Evolutionary conservation across 2,329 filamentous ascomycete species (phyloP).

Genomic region (Amphichorda felina): DNA sequence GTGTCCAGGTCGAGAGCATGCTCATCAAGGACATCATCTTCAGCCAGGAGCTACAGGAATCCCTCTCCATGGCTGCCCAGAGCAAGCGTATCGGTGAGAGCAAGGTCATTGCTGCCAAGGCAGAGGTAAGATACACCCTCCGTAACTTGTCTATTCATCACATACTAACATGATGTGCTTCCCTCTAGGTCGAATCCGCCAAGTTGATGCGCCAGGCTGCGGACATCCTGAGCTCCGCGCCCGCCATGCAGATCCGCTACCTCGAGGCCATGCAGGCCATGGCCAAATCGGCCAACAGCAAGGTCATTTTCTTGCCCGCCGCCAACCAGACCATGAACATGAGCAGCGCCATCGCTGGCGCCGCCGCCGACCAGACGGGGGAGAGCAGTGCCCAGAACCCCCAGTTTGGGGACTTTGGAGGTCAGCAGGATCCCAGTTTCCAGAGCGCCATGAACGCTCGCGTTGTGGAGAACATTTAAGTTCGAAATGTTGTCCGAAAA

Average conservation of each 20-base stretch:
- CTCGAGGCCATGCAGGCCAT: slow-evolving; percentile 98
- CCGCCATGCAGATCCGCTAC: slow-evolving; percentile 97
- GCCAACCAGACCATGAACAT: slow-evolving; percentile 40
- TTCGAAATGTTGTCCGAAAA: not conserved
- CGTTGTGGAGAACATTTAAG: slow-evolving; percentile 76
- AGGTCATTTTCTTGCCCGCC: slow-evolving; percentile 73
- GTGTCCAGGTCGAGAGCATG: slow-evolving; percentile 95
- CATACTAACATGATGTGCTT: no score
- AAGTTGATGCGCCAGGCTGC: slow-evolving; percentile 90
- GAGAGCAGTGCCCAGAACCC: slow-evolving; percentile 20
- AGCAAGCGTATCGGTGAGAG: slow-evolving; percentile 96
- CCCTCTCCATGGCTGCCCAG: slow-evolving; percentile 95
- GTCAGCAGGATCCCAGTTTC: slow-evolving; percentile 47
- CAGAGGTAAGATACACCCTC: slow-evolving; percentile 44
- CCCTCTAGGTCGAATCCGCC: slow-evolving; percentile 72
- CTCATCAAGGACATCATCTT: slow-evolving; percentile 99
- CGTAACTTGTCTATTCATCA: no score
- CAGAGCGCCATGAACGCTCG: slow-evolving; percentile 72
- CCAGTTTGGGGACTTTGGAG: slow-evolving; percentile 37
- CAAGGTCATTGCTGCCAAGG: slow-evolving; percentile 95
- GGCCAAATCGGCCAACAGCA: slow-evolving; percentile 86
- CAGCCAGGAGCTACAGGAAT: slow-evolving; percentile 88
- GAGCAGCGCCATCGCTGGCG: slow-evolving; percentile 25
- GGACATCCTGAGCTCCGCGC: slow-evolving; percentile 82
- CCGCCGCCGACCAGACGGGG: slow-evolving; percentile 22